These are phyloP conservation scores for Phytophthora multivora DNA, from an alignment of 352 stramenopile species.

Conservation along the genomic window DNA sequence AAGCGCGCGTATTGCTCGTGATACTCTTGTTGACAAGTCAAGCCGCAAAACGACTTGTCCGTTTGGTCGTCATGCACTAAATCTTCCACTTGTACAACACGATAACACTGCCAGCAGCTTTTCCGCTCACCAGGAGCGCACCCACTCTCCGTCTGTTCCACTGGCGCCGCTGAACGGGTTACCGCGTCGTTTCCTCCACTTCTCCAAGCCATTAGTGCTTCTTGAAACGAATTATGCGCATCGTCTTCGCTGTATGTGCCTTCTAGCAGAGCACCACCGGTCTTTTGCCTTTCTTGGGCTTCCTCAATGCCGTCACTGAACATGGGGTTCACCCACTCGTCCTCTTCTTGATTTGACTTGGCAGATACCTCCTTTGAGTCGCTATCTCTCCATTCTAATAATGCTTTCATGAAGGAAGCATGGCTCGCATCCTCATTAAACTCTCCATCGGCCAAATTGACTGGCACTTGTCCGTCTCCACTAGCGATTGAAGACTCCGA, in stretches of 20 bases:
- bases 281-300: background rate
- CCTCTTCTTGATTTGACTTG: slow-evolving; percentile 38
- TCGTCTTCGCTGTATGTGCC: slow-evolving; percentile 75
- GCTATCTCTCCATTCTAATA: slow-evolving; percentile 72
- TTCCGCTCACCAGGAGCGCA: slow-evolving; percentile 48
- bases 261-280: slow-evolving; percentile 53
- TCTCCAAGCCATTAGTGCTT: slow-evolving; percentile 68
- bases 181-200: slow-evolving; percentile 13
- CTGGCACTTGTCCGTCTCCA: slow-evolving; percentile 36
- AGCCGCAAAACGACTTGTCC: slow-evolving; percentile 59
- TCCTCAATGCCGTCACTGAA: slow-evolving; percentile 9
- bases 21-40: slow-evolving; percentile 46
- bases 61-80: slow-evolving; percentile 53
- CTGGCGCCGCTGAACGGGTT: background rate
- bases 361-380: slow-evolving; percentile 28
- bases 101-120: slow-evolving; percentile 88
- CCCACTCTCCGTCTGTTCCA: slow-evolving; percentile 58
- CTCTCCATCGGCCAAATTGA: slow-evolving; percentile 79
- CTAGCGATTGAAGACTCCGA: slow-evolving; percentile 32
- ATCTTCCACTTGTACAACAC: slow-evolving; percentile 42
- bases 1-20: slow-evolving; percentile 61
- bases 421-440: slow-evolving; percentile 81
- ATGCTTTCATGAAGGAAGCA: slow-evolving; percentile 77
- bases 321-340: slow-evolving; percentile 75
- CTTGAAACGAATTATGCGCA: slow-evolving; percentile 66